phyloP scores from a whole-genome alignment of 768 basidiomycete genomes.

The Tricholoma bakamatsutake region DNA sequence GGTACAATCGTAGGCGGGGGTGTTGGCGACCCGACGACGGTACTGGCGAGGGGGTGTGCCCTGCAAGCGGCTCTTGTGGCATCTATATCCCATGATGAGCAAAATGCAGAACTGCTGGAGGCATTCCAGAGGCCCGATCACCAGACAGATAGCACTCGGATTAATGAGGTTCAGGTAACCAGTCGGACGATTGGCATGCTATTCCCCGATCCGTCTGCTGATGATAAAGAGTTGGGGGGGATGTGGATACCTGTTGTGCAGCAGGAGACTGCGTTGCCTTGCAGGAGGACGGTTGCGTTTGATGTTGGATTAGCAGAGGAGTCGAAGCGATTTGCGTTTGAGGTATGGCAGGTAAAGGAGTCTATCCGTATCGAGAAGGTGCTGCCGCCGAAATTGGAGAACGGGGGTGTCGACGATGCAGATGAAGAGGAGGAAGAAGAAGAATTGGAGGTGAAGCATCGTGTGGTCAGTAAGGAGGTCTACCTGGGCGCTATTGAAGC shows the following conservation, averaged over 20 bases:
- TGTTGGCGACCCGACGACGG: conserved; percentile 70
- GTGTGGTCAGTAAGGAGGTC: conserved; percentile 48
- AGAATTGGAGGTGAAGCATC: conserved; percentile 58
- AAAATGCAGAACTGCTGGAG: conserved; percentile 42
- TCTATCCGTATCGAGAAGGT: conserved; percentile 58
- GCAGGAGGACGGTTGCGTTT: conserved; percentile 51
- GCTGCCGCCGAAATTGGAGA: conserved; percentile 37
- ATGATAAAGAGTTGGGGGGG: conserved; percentile 46
- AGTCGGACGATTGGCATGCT: conserved; percentile 59
- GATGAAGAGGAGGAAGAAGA: conserved; percentile 60
- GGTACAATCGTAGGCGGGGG: conserved; percentile 70
- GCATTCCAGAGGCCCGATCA: conserved; percentile 36
- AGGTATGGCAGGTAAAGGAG: conserved; percentile 76
- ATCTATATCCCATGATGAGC: conserved; percentile 37
- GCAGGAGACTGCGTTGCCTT: conserved; percentile 70
- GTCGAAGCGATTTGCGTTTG: conserved; percentile 50
- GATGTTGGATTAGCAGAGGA: conserved; percentile 44
- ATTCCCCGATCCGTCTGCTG: conserved; percentile 45
- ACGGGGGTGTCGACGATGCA: conserved; percentile 38
- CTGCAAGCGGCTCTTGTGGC: conserved; percentile 64
- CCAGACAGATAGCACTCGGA: conserved; percentile 17
- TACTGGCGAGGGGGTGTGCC: conserved; percentile 73
- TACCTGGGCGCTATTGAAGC: conserved; percentile 40
- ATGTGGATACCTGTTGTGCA: conserved; percentile 60
- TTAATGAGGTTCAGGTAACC: conserved; percentile 47